phyloP scores from a whole-genome alignment of 768 basidiomycete species.

The Trametes coccinea region DNA sequence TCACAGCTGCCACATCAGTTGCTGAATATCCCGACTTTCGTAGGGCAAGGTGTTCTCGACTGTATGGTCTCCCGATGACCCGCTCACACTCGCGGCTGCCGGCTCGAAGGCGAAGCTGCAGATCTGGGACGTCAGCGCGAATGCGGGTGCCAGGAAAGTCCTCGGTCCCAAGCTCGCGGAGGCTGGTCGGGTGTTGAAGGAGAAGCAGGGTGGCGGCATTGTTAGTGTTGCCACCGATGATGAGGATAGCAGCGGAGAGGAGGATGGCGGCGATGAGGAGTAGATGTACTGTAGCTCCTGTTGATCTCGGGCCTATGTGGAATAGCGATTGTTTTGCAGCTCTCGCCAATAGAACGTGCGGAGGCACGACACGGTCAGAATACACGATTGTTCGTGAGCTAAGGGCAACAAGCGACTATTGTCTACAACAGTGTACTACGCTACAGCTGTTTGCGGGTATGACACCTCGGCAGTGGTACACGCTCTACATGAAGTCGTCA shows the following conservation, averaged over 20 bases:
- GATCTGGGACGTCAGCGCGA: constrained; percentile 92
- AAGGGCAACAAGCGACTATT: neutral
- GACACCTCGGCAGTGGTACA: neutral
- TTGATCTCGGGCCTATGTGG: too few species aligned
- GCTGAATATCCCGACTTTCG: neutral
- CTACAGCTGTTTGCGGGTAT: constrained; percentile 14
- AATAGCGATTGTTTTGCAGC: too few species aligned
- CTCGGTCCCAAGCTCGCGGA: constrained; percentile 77
- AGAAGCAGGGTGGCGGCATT: constrained; percentile 65
- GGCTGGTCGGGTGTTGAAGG: constrained; percentile 67
- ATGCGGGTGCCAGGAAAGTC: constrained; percentile 76
- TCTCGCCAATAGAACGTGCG: neutral
- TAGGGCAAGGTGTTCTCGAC: constrained; percentile 97
- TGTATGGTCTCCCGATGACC: constrained; percentile 91
- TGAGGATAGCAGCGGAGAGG: constrained; percentile 62
- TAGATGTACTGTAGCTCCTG: neutral
- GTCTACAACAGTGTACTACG: constrained; percentile 15
- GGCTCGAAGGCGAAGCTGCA: constrained; percentile 94
- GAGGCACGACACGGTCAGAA: neutral
- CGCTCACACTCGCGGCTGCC: constrained; percentile 89
- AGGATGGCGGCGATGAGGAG: constrained; percentile 30
- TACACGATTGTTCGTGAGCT: constrained; percentile 3
- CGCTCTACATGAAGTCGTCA: constrained; percentile 87
- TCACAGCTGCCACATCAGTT: too few species aligned
- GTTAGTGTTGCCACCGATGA: constrained; percentile 69